phyloP scores from a whole-genome alignment of 1,139 yeast species.

The Geotrichum citri-aurantii region DNA sequence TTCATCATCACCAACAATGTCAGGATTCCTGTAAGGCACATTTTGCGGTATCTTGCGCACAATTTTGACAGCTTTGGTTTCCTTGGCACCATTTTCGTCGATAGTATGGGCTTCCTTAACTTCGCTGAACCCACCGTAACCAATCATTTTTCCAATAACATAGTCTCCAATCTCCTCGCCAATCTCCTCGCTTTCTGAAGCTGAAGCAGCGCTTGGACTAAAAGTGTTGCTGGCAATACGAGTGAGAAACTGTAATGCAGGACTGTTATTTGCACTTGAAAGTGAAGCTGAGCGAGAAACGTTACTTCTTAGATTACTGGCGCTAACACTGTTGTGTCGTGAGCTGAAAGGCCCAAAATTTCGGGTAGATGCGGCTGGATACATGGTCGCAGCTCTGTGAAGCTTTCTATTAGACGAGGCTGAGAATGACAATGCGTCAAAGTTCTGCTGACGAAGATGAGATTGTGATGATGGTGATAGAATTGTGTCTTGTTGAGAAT shows the following conservation, averaged over 20 bases:
- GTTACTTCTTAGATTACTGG: background rate
- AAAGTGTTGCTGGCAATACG: slow-evolving; percentile 17
- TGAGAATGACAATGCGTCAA: background rate
- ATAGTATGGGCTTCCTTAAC: slow-evolving; percentile 62
- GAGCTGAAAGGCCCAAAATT: background rate
- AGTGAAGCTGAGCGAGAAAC: slow-evolving; percentile 12
- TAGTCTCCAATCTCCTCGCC: slow-evolving; percentile 47
- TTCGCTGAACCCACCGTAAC: slow-evolving; percentile 89
- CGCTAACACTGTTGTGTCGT: slow-evolving; percentile 5
- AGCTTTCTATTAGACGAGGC: background rate
- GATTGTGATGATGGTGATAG: slow-evolving; percentile 8
- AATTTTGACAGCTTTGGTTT: slow-evolving; percentile 66
- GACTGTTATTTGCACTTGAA: slow-evolving; percentile 6
- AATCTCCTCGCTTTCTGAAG: slow-evolving; percentile 37
- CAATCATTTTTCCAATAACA: slow-evolving; percentile 63
- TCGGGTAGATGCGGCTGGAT: background rate
- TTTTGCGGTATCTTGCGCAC: slow-evolving; percentile 40
- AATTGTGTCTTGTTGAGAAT: background rate
- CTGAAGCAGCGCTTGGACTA: slow-evolving; percentile 7
- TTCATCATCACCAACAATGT: slow-evolving; percentile 1
- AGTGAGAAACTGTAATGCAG: slow-evolving; percentile 13
- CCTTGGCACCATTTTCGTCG: slow-evolving; percentile 37
- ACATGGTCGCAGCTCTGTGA: slow-evolving; percentile 15
- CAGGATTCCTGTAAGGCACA: slow-evolving; percentile 11
- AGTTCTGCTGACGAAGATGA: background rate